These are phyloP conservation scores for Hyaloperonospora brassicae DNA, from an alignment of 352 stramenopile genomes.

Conservation along the genomic window DNA sequence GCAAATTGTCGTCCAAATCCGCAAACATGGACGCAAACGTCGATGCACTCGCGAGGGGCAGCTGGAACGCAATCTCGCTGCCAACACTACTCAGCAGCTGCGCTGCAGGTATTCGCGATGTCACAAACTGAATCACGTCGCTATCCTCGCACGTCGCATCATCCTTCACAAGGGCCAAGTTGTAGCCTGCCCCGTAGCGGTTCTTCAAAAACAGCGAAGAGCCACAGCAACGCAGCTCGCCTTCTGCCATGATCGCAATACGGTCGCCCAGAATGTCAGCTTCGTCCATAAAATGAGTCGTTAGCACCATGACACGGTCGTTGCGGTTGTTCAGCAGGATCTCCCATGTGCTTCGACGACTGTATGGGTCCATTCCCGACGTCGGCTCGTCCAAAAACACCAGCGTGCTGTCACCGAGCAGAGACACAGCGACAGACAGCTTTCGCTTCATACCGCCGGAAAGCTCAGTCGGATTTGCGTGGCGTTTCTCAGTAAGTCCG, in stretches of 20 bases:
- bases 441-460: conserved; percentile 89
- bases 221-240: conserved; percentile 62
- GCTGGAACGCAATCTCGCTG: conserved; percentile 58
- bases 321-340: conserved; percentile 55
- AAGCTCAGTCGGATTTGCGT: conserved; percentile 45
- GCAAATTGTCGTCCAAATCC: conserved; percentile 39
- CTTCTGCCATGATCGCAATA: conserved; percentile 81
- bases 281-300: conserved; percentile 94
- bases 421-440: conserved; percentile 83
- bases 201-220: conserved; percentile 81
- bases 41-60: conserved; percentile 39
- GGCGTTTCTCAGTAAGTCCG: conserved; percentile 53
- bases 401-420: conserved; percentile 80
- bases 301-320: conserved; percentile 78
- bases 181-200: conserved; percentile 60
- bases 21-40: conserved; percentile 59
- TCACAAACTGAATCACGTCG: conserved; percentile 33
- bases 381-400: conserved; percentile 90
- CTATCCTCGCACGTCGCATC: conserved; percentile 25
- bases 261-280: conserved; percentile 78
- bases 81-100: conserved; percentile 59
- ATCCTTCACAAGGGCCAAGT: conserved; percentile 56
- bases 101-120: conserved; percentile 28
- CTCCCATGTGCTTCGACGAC: conserved; percentile 88
- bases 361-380: conserved; percentile 93